Evolutionary conservation across 352 stramenopile species (phyloP).

Genomic region (Blastocystis sp.): DNA sequence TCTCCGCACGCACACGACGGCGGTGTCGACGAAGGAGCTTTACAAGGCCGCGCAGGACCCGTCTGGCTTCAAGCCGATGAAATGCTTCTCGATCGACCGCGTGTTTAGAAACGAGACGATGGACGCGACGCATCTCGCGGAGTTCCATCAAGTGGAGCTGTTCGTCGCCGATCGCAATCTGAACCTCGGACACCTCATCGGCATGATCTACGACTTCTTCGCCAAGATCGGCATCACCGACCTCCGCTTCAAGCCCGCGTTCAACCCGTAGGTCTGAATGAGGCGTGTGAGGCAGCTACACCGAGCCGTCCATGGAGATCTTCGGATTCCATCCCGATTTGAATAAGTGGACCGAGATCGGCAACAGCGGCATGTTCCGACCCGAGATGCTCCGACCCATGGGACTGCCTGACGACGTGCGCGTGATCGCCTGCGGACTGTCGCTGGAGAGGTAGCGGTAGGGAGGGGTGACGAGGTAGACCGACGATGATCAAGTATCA

Average conservation of each 20-base stretch:
- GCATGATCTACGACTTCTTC: constrained; percentile 99
- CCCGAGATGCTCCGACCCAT: constrained; percentile 97
- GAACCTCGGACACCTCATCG: constrained; percentile 92
- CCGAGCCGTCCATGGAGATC: constrained; percentile 98
- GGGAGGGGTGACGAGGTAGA: background rate
- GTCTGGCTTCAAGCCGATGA: constrained; percentile 86
- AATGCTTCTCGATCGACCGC: constrained; percentile 98
- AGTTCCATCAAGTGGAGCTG: constrained; percentile 98
- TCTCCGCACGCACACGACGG: constrained; percentile 95
- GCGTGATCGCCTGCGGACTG: constrained; percentile 96
- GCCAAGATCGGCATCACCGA: constrained; percentile 81
- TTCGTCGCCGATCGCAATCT: constrained; percentile 96
- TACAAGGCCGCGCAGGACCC: constrained; percentile 84
- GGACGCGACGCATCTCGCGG: constrained; percentile 96
- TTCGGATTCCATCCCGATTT: constrained; percentile 98
- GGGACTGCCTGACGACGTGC: constrained; percentile 92
- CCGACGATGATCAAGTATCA: constrained; percentile 99
- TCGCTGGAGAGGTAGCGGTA: constrained; percentile 77
- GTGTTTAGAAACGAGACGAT: constrained; percentile 99
- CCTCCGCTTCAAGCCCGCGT: constrained; percentile 98
- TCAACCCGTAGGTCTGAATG: constrained; percentile 76
- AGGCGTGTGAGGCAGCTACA: constrained; percentile 70
- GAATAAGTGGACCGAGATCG: constrained; percentile 76
- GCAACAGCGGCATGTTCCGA: constrained; percentile 84
- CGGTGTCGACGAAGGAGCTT: constrained; percentile 94